Conservation (phyloP, 1,139 yeast genomes). For the Yamadazyma blattariae region DNA sequence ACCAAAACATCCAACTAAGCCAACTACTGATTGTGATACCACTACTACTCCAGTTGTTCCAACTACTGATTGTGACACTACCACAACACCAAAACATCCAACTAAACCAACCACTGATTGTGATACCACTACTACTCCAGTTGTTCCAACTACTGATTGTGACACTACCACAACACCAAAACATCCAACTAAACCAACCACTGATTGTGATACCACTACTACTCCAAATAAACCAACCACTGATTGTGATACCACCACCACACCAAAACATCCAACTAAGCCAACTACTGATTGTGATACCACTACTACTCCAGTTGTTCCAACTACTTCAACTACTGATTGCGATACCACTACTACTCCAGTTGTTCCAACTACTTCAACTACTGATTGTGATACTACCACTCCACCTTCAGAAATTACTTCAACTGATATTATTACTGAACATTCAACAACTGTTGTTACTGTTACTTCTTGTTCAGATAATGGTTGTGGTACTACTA, state of each 20-base stretch:
- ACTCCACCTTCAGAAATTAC: not conserved
- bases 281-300: slow-evolving; percentile 2
- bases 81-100: slow-evolving; percentile 9
- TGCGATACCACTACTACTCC: slow-evolving; percentile 3
- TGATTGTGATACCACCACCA: slow-evolving; percentile 1
- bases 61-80: slow-evolving; percentile 17
- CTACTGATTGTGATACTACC: slow-evolving; percentile 3
- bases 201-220: slow-evolving; percentile 1
- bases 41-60: slow-evolving; percentile 9
- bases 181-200: slow-evolving; percentile 9
- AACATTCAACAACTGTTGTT: slow-evolving; percentile 19
- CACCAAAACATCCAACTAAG: slow-evolving; percentile 4
- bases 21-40: slow-evolving; percentile 15
- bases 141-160: not conserved
- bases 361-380: not conserved
- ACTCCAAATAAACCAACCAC: slow-evolving; percentile 5
- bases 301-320: slow-evolving; percentile 1
- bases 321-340: slow-evolving; percentile 1
- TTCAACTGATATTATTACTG: not conserved
- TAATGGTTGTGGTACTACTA: slow-evolving; percentile 17
- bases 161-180: slow-evolving; percentile 16
- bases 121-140: slow-evolving; percentile 6
- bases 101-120: slow-evolving; percentile 2
- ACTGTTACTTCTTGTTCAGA: slow-evolving; percentile 49
- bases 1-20: not conserved